Evolutionary conservation across 345 rosid species (phyloP), one percentile per base, ranked within the genome.

Genomic region (Camelina hispida): DNA sequence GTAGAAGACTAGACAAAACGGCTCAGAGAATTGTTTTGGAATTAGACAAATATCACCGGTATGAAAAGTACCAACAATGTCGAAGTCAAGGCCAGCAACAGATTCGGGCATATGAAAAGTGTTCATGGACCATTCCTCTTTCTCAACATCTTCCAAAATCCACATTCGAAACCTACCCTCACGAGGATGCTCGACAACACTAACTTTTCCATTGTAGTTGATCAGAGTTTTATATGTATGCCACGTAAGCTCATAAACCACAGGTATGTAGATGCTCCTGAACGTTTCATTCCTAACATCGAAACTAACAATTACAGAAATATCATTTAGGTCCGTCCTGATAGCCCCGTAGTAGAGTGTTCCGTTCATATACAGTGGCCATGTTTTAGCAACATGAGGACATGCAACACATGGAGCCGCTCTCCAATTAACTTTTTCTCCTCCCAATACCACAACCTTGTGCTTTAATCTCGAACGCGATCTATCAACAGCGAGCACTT

Each of bases 151-250:
- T 46, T n/a, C 17, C 17, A 46, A 2, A 46, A 46, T 16, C 50
- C 50, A 46, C 50, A 46, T 46, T 15, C 17, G 17, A 46, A 46
- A 46, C 14, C 18, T 57, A 69, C 56, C 65, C 2, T 44, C 1
- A 18, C 46, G 22, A 69, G 66, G 74, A 8, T 43, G 18, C 55
- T 69, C 65, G 20, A 43, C 65, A 32, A 57, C 73, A 43, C 65
- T 20, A 44, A 69, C 5, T 57, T 30, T 69, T 13, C 65, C 65
- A 7, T 9, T 2, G 18, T 44, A 57, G 56, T 44, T 57, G 13
- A 69, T 69, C 52, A 57, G 37, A 32, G 20, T 32, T 58, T 32
- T 46, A 44, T 44, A 12, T 4, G 54, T 6, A 69, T 8, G 18
- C 61, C 72, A 70, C 23, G 57, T 32, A 32, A 20, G 9, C 35